Evolutionary conservation across 768 basidiomycete species (phyloP).

Genomic region (Hysterangium stoloniferum): DNA sequence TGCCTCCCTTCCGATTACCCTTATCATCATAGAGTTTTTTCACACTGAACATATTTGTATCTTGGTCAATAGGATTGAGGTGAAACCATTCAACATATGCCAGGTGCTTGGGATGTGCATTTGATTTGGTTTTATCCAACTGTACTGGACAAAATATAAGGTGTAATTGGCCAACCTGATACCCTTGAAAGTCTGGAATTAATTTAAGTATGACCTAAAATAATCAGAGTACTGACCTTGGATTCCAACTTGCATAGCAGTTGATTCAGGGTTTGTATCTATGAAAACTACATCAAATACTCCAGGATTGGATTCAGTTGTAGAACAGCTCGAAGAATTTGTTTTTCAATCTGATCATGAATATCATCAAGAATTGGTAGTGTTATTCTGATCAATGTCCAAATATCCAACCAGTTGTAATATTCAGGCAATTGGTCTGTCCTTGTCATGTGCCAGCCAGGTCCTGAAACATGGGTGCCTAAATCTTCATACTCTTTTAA

Average conservation of each 20-base stretch:
- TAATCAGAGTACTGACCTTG: not conserved
- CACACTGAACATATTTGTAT: not conserved
- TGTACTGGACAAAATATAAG: slow-evolving; percentile 13
- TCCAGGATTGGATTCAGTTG: not conserved
- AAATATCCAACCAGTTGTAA: not conserved
- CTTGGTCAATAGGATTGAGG: not conserved
- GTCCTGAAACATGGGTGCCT: not conserved
- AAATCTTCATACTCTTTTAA: not conserved
- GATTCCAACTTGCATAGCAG: not conserved
- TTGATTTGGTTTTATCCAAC: slow-evolving; percentile 1
- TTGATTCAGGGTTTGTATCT: not conserved
- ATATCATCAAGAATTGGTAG: slow-evolving; percentile 21
- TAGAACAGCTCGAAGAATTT: not conserved
- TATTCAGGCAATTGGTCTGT: not conserved
- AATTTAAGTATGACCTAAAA: not conserved
- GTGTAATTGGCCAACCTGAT: slow-evolving; percentile 12
- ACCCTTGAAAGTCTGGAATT: not conserved
- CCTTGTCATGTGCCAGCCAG: not conserved
- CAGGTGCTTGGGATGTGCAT: slow-evolving; percentile 12
- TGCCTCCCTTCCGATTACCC: not conserved
- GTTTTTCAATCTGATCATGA: slow-evolving; percentile 11
- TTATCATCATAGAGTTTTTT: not conserved
- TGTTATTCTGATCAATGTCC: not conserved
- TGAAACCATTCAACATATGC: slow-evolving; percentile 23
- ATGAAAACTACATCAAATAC: not conserved